A percentile compares a stretch with the other conserved stretches of the same genome.
phyloP scores from a whole-genome alignment of 306 rosid species.

The Gillenia trifoliata region DNA sequence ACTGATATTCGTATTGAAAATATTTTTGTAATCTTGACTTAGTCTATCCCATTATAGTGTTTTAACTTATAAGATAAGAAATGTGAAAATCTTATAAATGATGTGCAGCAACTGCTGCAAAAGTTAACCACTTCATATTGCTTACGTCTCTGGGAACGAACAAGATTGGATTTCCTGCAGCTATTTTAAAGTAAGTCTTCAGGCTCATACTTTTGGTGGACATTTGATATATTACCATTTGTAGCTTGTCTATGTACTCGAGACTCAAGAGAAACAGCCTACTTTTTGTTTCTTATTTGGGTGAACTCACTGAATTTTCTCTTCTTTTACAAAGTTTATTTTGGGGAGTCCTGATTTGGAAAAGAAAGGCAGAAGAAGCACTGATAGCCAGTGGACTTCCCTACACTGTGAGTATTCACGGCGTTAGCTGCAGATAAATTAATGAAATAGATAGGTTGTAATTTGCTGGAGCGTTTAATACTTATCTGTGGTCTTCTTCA shows the following conservation, averaged over 20 bases:
- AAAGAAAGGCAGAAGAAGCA: slow-evolving; percentile 97
- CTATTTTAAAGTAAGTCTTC: slow-evolving; percentile 81
- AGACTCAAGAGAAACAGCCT: slow-evolving; percentile 1
- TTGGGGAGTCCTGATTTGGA: slow-evolving; percentile 97
- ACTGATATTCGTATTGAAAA: background rate
- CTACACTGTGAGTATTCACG: slow-evolving; percentile 63
- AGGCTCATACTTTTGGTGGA: background rate
- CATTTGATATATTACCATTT: slow-evolving; percentile 17
- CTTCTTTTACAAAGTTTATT: slow-evolving; percentile 60
- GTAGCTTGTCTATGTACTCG: background rate
- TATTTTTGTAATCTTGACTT: background rate
- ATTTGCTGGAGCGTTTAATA: slow-evolving; percentile 1
- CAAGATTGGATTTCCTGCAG: slow-evolving; percentile 93
- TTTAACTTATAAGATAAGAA: background rate
- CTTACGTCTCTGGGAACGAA: slow-evolving; percentile 95
- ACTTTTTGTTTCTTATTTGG: background rate
- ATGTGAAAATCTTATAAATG: slow-evolving; percentile 7
- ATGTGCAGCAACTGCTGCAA: slow-evolving; percentile 64
- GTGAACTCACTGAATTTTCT: slow-evolving; percentile 16
- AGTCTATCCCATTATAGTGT: background rate
- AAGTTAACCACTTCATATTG: slow-evolving; percentile 74
- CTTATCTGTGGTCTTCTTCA: slow-evolving; percentile 35
- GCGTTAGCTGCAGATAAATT: slow-evolving; percentile 10
- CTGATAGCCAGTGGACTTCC: slow-evolving; percentile 86
- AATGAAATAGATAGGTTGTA: background rate